Percentiles rank a stretch among this genome's conserved stretches.
Evolutionary conservation across 177 flowering plant species (phyloP).

Genomic region (Telopea speciosissima): DNA sequence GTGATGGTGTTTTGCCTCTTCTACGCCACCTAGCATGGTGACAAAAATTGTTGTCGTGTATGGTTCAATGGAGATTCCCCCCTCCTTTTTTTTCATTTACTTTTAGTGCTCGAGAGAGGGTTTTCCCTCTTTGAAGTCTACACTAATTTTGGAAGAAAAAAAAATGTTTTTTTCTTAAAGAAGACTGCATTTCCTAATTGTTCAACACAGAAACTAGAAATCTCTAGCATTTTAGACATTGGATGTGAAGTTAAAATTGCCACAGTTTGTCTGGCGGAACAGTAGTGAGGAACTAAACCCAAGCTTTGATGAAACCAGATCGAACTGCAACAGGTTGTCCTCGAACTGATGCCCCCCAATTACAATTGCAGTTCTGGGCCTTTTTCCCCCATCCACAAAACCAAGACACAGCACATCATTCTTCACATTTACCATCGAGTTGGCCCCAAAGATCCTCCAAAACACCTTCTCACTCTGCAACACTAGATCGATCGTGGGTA

Average conservation of each 20-base stretch:
- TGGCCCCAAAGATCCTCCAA: constrained; percentile 29
- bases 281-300: constrained; percentile 22
- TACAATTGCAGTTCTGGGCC: constrained; percentile 13
- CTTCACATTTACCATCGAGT: constrained; percentile 21
- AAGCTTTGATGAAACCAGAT: constrained; percentile 16
- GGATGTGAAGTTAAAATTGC: constrained; percentile 17
- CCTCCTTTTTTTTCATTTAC: too few relatives aligned
- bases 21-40: too few relatives aligned
- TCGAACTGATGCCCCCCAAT: constrained; percentile 21
- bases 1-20: too few relatives aligned
- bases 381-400: constrained; percentile 17
- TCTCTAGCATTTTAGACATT: not conserved
- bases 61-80: too few relatives aligned
- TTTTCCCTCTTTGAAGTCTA: too few relatives aligned
- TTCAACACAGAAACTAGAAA: not conserved
- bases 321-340: constrained; percentile 18
- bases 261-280: constrained; percentile 17
- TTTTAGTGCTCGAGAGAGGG: too few relatives aligned
- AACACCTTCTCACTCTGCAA: constrained; percentile 9
- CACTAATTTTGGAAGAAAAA: too few relatives aligned
- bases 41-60: too few relatives aligned
- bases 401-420: constrained; percentile 12
- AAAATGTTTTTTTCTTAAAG: too few relatives aligned
- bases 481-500: constrained; percentile 24
- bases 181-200: too few relatives aligned